Evolutionary conservation across 129 eudicot species (phyloP), one percentile per base, ranked within the genome.

Genomic region (Ambrosia artemisiifolia): DNA sequence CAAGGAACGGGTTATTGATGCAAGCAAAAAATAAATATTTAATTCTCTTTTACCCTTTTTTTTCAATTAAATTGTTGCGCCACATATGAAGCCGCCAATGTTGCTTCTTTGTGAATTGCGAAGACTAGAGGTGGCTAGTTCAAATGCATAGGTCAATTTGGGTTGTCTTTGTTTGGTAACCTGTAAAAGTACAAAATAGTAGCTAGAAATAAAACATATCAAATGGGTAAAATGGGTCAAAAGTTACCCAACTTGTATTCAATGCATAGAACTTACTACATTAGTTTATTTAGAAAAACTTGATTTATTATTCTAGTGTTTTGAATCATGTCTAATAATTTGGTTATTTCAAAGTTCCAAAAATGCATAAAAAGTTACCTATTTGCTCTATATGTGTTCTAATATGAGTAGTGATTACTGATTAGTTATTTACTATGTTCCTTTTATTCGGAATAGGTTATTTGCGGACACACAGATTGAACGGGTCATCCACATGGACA

Each of bases 401-500:
- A 4, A 46, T 46, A 47, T 13, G 55, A 73, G 30, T 5, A 2
- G 38, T 48, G 56, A 12, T 80, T 3, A 36, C n/a, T n/a, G n/a
- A n/a, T n/a, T n/a, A n/a, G 59, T 68, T 71, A 49, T 71, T 73
- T 43, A 56, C 65, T n/a, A 1, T 3, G 7, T 78, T 62, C 54
- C 47, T 65, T 63, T 48, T n/a, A 63, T 62, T 8, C 30, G 32
- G 35, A 63, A 67, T 51, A 92, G 96, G 86, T 80, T 92, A 73
- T 86, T 92, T 75, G 78, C 83, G 13, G 69, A 89, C 57, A 81
- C 89, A 6, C 66, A 81, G 63, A 81, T 87, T 48, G 91, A 89
- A 73, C 82, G 72, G 13, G 89, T 84, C 81, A 82, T 87, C 63
- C 89, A 89, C 83, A 85, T 92, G 96, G 91, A 89, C 84, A 56